Evolutionary conservation across 1,139 yeast species (phyloP).

Genomic region (Casaregolazyma lundiana): DNA sequence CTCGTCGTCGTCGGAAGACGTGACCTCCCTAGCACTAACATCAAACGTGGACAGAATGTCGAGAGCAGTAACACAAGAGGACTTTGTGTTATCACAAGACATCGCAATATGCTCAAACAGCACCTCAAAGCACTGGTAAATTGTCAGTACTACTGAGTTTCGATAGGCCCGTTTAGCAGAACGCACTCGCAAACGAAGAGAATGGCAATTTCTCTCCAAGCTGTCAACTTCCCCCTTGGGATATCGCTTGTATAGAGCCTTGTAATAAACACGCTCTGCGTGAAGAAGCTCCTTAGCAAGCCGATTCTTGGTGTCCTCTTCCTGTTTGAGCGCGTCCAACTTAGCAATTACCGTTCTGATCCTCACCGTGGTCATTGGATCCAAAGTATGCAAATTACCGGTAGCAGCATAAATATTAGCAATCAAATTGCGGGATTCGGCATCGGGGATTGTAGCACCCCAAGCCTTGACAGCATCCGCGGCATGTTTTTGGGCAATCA

Average conservation of each 20-base stretch:
- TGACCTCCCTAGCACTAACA: constrained; percentile 7
- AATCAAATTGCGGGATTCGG: constrained; percentile 13
- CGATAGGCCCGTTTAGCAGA: constrained; percentile 13
- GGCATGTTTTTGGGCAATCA: constrained; percentile 12
- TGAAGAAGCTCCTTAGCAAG: constrained; percentile 14
- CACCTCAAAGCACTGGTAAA: constrained; percentile 19
- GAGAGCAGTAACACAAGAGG: constrained; percentile 14
- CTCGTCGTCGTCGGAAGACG: constrained; percentile 2
- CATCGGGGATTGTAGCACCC: constrained; percentile 15
- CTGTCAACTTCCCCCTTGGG: constrained; percentile 16
- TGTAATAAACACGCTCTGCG: constrained; percentile 21
- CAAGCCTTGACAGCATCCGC: constrained; percentile 16
- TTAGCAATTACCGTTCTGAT: constrained; percentile 9
- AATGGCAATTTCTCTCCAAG: constrained; percentile 17
- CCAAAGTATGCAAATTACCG: constrained; percentile 11
- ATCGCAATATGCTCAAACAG: constrained; percentile 16
- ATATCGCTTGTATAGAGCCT: constrained; percentile 21
- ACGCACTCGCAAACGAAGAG: constrained; percentile 11
- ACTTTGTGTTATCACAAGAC: constrained; percentile 13
- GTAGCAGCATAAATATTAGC: constrained; percentile 10
- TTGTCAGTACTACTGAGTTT: constrained; percentile 15
- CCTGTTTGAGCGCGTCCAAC: constrained; percentile 18
- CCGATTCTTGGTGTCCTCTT: constrained; percentile 18
- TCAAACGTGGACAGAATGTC: constrained; percentile 14
- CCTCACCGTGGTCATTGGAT: constrained; percentile 14